Evolutionary conservation across 2,329 filamentous ascomycete species (phyloP), one percentile per base, ranked within the genome.

Genomic region (Fusarium sp.): DNA sequence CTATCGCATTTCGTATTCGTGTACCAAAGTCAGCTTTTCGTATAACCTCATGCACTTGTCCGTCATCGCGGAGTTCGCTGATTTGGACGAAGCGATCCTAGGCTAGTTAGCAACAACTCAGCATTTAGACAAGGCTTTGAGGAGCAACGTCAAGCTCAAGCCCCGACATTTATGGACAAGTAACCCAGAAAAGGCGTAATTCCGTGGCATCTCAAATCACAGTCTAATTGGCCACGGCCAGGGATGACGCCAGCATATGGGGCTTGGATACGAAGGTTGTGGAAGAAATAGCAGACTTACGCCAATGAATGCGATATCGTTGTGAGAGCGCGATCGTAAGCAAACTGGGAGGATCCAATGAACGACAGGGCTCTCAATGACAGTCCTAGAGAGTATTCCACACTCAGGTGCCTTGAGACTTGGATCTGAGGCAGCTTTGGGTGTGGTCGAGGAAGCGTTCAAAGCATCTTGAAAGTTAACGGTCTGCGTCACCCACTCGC

Each of bases 241-340:
- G 52, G 35, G 7, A 39, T 39, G n/a, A 39, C 15, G 18, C 31
- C 20, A 28, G 33, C 20, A 36, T 33, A 47, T 33, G 17, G 15
- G 20, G 20, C 24, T 39, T 52, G 39, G 38, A 31, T 44, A 45
- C 20, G 20, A 38, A 39, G 38, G 42, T 22, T 7, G 28, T 36
- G 33, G 35, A 66, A 59, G 62, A 61, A 42, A 33, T 10, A 31
- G 10, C 85, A 24, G 36, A 87, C 90, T 83, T 86, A 93, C 91
- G 61, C 95, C 94, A 65, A 99, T 88, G 77, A 98, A 94, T 42
- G 95, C 92, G 72, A 98, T 90, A 83, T 98, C 95, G 75, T 96
- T 95, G 69, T 91, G 86, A 48, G 87, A 82, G 58, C 87, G 86
- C 63, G 91, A 91, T 66, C 95, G 89, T 67, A 98, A 85, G 68